These are phyloP conservation scores for Apostasia shenzhenica DNA, from an alignment of 106 monocot species.

Conservation along the genomic window DNA sequence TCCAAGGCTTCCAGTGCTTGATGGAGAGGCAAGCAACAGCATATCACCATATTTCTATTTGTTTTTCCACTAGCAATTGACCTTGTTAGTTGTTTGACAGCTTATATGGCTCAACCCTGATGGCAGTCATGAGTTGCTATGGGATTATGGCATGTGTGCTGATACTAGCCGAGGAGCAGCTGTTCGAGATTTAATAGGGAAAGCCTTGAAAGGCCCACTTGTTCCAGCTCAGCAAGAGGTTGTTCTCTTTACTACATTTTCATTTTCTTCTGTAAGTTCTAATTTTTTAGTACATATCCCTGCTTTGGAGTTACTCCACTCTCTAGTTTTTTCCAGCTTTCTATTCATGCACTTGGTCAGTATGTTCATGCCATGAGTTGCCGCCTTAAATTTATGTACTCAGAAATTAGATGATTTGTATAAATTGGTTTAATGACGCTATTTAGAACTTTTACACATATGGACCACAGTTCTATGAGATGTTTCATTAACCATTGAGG, in stretches of 20 bases:
- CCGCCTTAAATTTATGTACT: too few species aligned
- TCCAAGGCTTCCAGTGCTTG: conserved; percentile 72
- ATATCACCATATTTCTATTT: background rate
- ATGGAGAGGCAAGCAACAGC: conserved; percentile 63
- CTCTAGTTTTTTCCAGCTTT: background rate
- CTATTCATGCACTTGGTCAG: background rate
- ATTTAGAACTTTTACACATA: background rate
- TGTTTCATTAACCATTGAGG: background rate
- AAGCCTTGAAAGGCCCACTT: conserved; percentile 86
- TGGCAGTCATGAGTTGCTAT: conserved; percentile 73
- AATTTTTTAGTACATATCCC: too few species aligned
- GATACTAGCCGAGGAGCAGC: conserved; percentile 83
- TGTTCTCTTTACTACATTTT: background rate
- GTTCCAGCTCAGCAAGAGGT: conserved; percentile 91
- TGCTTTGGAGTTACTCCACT: too few species aligned
- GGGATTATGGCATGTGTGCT: conserved; percentile 97
- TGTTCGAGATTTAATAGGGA: conserved; percentile 73
- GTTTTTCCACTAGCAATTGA: background rate
- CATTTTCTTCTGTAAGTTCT: background rate
- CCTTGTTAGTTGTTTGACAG: conserved; percentile 26
- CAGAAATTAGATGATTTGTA: too few species aligned
- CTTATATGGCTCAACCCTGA: conserved; percentile 81
- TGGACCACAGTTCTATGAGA: background rate
- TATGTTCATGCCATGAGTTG: background rate
- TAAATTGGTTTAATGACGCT: too few species aligned